Conservation (phyloP, 805 yeast species). For the Zygosaccharomyces kombuchaensis region DNA sequence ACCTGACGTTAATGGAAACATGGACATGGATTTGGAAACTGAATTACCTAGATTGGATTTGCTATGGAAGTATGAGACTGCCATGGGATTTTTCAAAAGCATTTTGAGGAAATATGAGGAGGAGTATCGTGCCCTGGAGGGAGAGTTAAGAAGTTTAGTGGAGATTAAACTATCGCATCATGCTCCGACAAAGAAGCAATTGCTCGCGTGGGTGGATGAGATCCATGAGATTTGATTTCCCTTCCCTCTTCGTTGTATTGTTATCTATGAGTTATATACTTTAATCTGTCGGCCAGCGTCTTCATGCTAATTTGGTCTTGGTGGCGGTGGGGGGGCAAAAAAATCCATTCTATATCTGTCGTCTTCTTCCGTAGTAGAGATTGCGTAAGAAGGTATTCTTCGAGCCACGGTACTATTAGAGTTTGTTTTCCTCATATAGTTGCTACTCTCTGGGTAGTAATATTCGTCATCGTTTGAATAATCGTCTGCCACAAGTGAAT, state of each 20-base stretch:
- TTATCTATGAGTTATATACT: conserved; percentile 1
- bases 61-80: conserved; percentile 41
- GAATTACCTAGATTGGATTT: conserved; percentile 35
- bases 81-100: conserved; percentile 38
- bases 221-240: conserved; percentile 22
- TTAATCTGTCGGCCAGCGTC: background rate
- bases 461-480: conserved; percentile 10
- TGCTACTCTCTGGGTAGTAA: conserved; percentile 15
- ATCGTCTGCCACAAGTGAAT: conserved; percentile 5
- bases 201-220: conserved; percentile 36
- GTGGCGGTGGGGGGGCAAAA: background rate
- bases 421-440: conserved; percentile 16
- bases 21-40: conserved; percentile 26
- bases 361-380: conserved; percentile 2
- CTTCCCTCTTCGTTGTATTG: background rate
- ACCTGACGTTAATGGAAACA: conserved; percentile 22
- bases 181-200: conserved; percentile 27
- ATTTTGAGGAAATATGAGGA: conserved; percentile 42
- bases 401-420: conserved; percentile 24
- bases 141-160: conserved; percentile 35
- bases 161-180: conserved; percentile 31
- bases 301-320: background rate
- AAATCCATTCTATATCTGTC: background rate
- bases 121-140: conserved; percentile 36
- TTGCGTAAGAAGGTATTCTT: conserved; percentile 5